Evolutionary conservation across 2,329 filamentous ascomycete genomes (phyloP), one percentile per base, ranked within the genome.

Genomic region (Apiospora malaysiana): DNA sequence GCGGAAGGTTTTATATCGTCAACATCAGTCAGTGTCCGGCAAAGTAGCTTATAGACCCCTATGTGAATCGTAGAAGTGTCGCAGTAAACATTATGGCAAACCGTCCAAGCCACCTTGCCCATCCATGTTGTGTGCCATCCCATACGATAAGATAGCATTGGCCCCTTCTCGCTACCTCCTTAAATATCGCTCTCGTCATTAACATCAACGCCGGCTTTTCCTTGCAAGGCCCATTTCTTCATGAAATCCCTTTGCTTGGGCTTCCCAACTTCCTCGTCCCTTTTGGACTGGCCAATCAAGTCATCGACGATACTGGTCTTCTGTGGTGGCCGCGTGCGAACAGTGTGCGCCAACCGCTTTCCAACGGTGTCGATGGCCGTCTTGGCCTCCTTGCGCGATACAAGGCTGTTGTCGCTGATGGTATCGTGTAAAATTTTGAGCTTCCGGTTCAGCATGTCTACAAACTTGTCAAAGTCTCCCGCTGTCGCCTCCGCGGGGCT

Each of bases 311-410:
- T 84, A 74, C 83, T 86, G 71, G 83, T 84, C 76, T 86, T 89
- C 14, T 84, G 84, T 68, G 83, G 86, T 65, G 84, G 85, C 74
- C 87, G 88, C 14, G 92, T 93, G 67, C 94, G 87, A 66, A 95
- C 91, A 2, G 89, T 87, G 78, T 92, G 90, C 66, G 90, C 82
- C 18, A 98, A 84, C 70, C 95, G 89, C 76, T 93, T 90, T 71
- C 91, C 87, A n/a, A 97, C 83, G 71, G 90, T 87, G 76, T 97
- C 92, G 49, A 97, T 85, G 14, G 87, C 86, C 69, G 90, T 90
- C 81, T 97, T 97, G 16, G 93, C 90, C 77, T 97, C 90, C 42
- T 93, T 92, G 42, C 93, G 88, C 21, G 88, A 87, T 71, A 96
- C 85, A 63, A 93, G 92, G 51, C 93, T 93, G 0, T 91, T 87